phyloP scores from a whole-genome alignment of 345 rosid genomes.

The Microcos paniculata region DNA sequence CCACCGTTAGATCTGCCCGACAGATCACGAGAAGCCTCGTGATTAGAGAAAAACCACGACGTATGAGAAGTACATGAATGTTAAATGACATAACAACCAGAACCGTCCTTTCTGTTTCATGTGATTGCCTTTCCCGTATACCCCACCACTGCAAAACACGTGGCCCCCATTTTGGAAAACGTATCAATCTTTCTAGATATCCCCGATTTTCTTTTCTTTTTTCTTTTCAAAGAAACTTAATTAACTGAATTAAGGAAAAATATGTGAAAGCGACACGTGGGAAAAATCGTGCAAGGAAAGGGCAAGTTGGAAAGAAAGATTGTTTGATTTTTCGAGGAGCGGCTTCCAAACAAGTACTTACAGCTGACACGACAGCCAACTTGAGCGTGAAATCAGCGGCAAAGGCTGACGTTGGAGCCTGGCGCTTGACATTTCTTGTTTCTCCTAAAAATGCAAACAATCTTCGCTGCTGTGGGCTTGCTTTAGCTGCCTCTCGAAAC shows the following conservation, averaged over 20 bases:
- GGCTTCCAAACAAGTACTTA: background rate
- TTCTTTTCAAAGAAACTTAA: background rate
- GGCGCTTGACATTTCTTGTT: background rate
- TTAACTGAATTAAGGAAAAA: background rate
- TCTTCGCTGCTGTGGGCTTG: background rate
- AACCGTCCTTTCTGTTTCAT: conserved; percentile 13
- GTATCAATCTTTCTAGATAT: conserved; percentile 11
- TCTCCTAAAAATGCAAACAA: no score
- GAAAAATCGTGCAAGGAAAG: conserved; percentile 10
- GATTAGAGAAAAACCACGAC: background rate
- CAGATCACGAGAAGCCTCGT: conserved; percentile 13
- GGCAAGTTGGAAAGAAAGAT: conserved; percentile 16
- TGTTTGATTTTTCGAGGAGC: conserved; percentile 14
- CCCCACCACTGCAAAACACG: conserved; percentile 6
- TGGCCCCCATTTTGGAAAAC: conserved; percentile 16
- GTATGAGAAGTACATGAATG: background rate
- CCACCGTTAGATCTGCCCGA: background rate
- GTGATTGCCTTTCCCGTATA: conserved; percentile 12
- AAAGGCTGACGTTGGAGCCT: background rate
- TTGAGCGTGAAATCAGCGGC: conserved; percentile 3
- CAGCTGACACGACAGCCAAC: conserved; percentile 26
- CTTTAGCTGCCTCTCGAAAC: conserved; percentile 12
- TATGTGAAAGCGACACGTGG: conserved; percentile 12
- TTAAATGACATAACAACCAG: background rate
- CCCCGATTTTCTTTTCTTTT: background rate